phyloP scores from a whole-genome alignment of 2,329 filamentous ascomycete species.

The Trichophyton schoenleinii region DNA sequence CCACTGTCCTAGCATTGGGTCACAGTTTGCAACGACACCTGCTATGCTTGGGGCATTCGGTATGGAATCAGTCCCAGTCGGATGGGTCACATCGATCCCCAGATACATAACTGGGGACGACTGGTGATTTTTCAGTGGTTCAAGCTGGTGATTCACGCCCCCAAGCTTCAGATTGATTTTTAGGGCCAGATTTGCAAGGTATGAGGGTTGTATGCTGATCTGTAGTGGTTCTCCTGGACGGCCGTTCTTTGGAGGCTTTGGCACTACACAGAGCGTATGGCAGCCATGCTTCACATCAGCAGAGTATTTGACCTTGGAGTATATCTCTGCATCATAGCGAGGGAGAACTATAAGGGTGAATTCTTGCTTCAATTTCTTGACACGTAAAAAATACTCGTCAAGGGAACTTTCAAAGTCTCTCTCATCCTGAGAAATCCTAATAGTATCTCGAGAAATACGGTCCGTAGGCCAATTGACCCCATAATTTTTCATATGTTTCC shows the following conservation, averaged over 20 bases:
- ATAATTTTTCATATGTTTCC: not conserved
- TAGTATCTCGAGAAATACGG: not conserved
- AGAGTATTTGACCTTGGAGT: constrained; percentile 14
- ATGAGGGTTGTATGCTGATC: constrained; percentile 2
- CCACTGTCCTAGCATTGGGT: constrained; percentile 61
- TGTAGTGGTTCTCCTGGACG: not conserved
- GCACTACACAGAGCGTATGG: constrained; percentile 13
- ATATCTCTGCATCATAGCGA: constrained; percentile 10
- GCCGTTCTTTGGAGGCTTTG: not conserved
- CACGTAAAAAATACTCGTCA: not conserved
- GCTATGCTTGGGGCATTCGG: constrained; percentile 40
- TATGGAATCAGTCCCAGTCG: constrained; percentile 50
- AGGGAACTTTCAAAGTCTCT: not conserved
- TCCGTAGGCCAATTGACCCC: constrained; percentile 7
- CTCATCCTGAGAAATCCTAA: not conserved
- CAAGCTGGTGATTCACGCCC: constrained; percentile 61
- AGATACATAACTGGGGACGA: constrained; percentile 69
- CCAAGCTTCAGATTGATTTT: constrained; percentile 71
- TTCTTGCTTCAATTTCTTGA: not conserved
- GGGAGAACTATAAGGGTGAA: constrained; percentile 15
- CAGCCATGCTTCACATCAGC: constrained; percentile 14
- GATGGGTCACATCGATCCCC: constrained; percentile 81
- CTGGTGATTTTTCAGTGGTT: constrained; percentile 42
- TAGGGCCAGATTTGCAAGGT: constrained; percentile 52
- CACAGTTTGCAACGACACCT: constrained; percentile 61